A percentile compares a stretch with the other conserved stretches of the same genome.
These are phyloP conservation scores for Escallonia rubra DNA, from an alignment of 129 eudicot genomes.

Conservation along the genomic window DNA sequence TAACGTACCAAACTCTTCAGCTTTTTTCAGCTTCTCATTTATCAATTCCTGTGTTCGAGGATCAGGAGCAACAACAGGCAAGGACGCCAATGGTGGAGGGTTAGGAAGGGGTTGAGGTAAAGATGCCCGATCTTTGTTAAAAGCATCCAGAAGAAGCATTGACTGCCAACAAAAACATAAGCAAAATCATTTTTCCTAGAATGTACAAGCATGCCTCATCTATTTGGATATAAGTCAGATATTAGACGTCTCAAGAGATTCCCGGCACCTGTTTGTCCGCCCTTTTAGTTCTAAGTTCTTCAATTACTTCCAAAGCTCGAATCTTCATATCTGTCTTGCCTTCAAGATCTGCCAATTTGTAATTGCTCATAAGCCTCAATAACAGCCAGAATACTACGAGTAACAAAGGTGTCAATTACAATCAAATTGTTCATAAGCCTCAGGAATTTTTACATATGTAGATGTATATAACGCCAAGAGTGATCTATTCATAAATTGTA, in stretches of 20 bases:
- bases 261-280: constrained; percentile 85
- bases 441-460: no score
- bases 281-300: constrained; percentile 77
- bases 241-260: not conserved
- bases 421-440: no score
- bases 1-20: constrained; percentile 85
- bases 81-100: constrained; percentile 66
- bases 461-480: no score
- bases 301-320: constrained; percentile 73
- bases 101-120: constrained; percentile 86
- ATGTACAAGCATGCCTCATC: no score
- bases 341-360: constrained; percentile 56
- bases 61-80: constrained; percentile 76
- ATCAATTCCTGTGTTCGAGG: constrained; percentile 92
- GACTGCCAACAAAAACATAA: constrained; percentile 45
- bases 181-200: no score
- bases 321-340: constrained; percentile 91
- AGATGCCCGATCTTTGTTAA: constrained; percentile 95
- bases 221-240: no score
- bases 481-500: no score
- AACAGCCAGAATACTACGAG: no score
- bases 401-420: no score
- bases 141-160: constrained; percentile 84
- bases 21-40: constrained; percentile 93
- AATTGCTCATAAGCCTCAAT: not conserved